phyloP scores from a whole-genome alignment of 306 rosid genomes.

The Glycine latifolia region DNA sequence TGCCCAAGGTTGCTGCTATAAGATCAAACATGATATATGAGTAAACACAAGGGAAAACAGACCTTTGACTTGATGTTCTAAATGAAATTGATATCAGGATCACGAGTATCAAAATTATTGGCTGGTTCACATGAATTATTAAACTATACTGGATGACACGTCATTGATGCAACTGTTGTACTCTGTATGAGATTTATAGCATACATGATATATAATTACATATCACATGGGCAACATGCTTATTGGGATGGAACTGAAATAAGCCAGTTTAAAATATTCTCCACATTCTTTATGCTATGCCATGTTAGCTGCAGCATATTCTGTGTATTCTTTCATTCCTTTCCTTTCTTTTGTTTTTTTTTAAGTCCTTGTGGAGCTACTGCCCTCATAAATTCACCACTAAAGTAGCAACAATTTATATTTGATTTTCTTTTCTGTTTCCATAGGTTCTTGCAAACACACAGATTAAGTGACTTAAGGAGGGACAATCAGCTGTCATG shows the following conservation, averaged over 20 bases:
- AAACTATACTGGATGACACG: background rate
- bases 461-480: too few relatives aligned
- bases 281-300: conserved; percentile 43
- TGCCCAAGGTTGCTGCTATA: conserved; percentile 41
- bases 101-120: conserved; percentile 36
- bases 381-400: background rate
- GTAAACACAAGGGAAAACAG: conserved; percentile 27
- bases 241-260: conserved; percentile 3
- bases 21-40: conserved; percentile 40
- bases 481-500: too few relatives aligned
- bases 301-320: conserved; percentile 17
- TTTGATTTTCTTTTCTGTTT: conserved; percentile 6
- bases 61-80: conserved; percentile 41
- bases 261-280: conserved; percentile 1
- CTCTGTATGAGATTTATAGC: background rate
- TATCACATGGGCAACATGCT: conserved; percentile 1
- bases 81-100: conserved; percentile 38
- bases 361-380: background rate
- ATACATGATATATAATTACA: conserved; percentile 17
- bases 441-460: conserved; percentile 2
- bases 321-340: background rate
- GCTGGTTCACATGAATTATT: conserved; percentile 23
- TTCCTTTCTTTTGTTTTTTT: background rate
- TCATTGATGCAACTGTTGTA: conserved; percentile 19
- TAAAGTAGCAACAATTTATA: background rate